Conservation (phyloP, 2,329 filamentous ascomycete species). For the Biscogniauxia marginata region DNA sequence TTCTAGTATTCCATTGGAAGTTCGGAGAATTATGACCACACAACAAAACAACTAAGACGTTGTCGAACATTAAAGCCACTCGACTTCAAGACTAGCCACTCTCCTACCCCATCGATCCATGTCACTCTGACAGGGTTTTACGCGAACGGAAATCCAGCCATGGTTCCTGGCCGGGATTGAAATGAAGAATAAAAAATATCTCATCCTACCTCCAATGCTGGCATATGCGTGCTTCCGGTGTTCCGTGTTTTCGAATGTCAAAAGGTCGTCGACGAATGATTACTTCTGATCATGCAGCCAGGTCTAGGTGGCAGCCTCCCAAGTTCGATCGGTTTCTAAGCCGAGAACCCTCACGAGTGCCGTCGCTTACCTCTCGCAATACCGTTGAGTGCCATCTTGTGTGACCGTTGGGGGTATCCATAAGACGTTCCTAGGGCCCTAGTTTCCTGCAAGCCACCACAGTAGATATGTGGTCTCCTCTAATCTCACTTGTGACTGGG, state of each 20-base stretch:
- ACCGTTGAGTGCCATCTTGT: background rate
- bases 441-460: background rate
- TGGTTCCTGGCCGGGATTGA: background rate
- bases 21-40: conserved; percentile 2
- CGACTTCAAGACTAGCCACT: background rate
- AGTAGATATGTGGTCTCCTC: background rate
- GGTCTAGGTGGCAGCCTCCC: background rate
- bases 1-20: conserved; percentile 4
- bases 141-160: conserved; percentile 3
- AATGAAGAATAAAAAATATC: background rate
- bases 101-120: background rate
- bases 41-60: conserved; percentile 16
- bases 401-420: background rate
- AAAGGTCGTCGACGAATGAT: background rate
- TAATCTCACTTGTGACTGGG: background rate
- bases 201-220: background rate
- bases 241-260: background rate
- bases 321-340: background rate
- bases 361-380: background rate
- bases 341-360: background rate
- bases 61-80: conserved; percentile 2
- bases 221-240: background rate
- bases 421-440: background rate
- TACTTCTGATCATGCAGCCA: background rate
- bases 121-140: background rate